Evolutionary conservation across 148 eudicot genomes (phyloP), one percentile per base, ranked within the genome.

Genomic region (Rhododendron henanense): DNA sequence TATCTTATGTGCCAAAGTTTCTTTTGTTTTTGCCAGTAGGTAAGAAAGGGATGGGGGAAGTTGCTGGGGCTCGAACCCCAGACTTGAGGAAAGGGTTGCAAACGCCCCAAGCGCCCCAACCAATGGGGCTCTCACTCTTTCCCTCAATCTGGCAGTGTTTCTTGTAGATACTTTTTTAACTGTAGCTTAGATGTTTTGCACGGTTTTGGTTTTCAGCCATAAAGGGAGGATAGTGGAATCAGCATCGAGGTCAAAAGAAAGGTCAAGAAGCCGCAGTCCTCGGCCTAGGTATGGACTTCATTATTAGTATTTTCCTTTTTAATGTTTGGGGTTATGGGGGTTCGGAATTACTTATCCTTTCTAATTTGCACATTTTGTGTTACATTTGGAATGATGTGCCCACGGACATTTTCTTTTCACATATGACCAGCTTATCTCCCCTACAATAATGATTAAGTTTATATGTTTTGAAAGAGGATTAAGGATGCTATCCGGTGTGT

Each of bases 221-320:
- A 92, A 89, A 81, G 92, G 92, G 19, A 87, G 92, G 87, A 88
- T 92, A 65, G 31, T 89, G 39, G 94, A 92, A 69, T 87, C 90
- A 39, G 89, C 86, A 28, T 89, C 88, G 35, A 89, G 69, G 88
- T 51, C 88, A 18, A 91, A 53, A 84, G 88, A 87, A 2, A 83
- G 93, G 78, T 92, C 94, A 83, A 91, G 90, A 87, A 96, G 98
- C 91, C 90, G 91, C 41, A 92, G 94, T 89, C 99, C 99, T 53
- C 89, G 95, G 78, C 89, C 91, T 82, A 94, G 99, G 99, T 96
- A 87, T 48, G 78, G 4, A 69, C 8, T 82, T 65, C 16, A 23
- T 23, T 13, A 11, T 21, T 78, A 44, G 5, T 47, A 18, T n/a
- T 16, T 85, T 10, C 35, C 18, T 48, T 44, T 50, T 31, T 65